Base-by-base conservation (phyloP, 106 monocot species). In the Gastrodia elata region DNA sequence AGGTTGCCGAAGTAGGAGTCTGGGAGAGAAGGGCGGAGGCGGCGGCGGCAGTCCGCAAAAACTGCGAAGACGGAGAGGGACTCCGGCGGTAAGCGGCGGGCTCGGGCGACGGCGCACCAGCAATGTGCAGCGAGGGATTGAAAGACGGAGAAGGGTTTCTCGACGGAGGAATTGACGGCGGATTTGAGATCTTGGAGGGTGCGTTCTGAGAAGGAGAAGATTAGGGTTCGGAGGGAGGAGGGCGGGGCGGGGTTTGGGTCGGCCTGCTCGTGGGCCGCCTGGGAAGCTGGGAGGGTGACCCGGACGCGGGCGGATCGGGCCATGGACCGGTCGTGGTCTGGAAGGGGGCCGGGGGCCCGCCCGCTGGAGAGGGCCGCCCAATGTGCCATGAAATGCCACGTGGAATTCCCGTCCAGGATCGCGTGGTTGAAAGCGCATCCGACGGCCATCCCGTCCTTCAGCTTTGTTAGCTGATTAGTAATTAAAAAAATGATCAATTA, bases 351-450 rank as follows among this genome's bases (percentile, higher is more conserved):
- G 33, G 87, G 36, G 26, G 76, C 8, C 20, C 38, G 37, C 0
- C 75, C 68, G 22, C 90, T 81, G 81, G 80, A 76, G 64, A 91
- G 82, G 75, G 89, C 91, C 40, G 92, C 87, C 96, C 96, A 97
- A 1, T 86, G 71, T 1, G 82, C 79, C 96, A 97, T 92, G 90
- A 97, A 97, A 67, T 93, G 92, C 96, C 96, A 97, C 1, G 96
- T 97, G 39, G 92, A 84, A 27, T 80, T 70, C 49, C 96, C 92
- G 86, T 97, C 96, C 1, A 97, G 81, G 57, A 97, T 78, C 38
- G 96, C 96, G 67, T 97, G 96, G 92, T 97, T 97, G 83, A 97
- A 97, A 10, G 92, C 96, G 70, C 87, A 86, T 37, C 96, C 96
- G 5, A 97, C 41, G 4, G 96, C 92, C 0, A 97, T 38, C 2